Conservation (phyloP, 2,329 filamentous ascomycete genomes). For the Ceratocystiopsis sp. region DNA sequence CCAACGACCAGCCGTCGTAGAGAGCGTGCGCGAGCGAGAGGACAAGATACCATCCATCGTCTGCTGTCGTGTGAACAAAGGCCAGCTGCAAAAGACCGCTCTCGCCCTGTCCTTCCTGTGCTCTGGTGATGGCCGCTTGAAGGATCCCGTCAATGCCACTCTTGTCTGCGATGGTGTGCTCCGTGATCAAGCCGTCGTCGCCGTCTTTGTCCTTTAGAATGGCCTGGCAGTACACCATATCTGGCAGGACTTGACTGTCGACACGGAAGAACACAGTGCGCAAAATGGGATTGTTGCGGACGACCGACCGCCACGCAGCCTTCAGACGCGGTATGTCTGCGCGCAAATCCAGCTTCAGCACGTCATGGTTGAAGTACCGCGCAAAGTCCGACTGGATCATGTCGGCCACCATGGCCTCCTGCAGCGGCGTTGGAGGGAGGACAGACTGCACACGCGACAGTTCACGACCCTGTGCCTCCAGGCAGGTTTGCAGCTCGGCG, state of each 20-base stretch:
- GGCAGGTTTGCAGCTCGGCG: slow-evolving; percentile 20
- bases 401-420: slow-evolving; percentile 72
- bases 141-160: slow-evolving; percentile 21
- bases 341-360: slow-evolving; percentile 40
- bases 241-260: slow-evolving; percentile 35
- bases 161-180: slow-evolving; percentile 12
- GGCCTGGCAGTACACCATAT: slow-evolving; percentile 32
- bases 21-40: slow-evolving; percentile 72
- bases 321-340: slow-evolving; percentile 40
- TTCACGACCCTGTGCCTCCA: slow-evolving; percentile 17
- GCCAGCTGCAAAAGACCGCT: slow-evolving; percentile 31
- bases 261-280: slow-evolving; percentile 57
- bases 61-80: slow-evolving; percentile 18
- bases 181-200: slow-evolving; percentile 6
- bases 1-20: slow-evolving; percentile 78
- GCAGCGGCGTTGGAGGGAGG: slow-evolving; percentile 63
- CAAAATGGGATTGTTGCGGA: slow-evolving; percentile 49
- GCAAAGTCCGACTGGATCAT: slow-evolving; percentile 60
- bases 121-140: slow-evolving; percentile 19
- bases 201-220: slow-evolving; percentile 13
- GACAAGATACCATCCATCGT: slow-evolving; percentile 25
- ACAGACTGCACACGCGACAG: slow-evolving; percentile 35
- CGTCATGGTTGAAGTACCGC: slow-evolving; percentile 74
- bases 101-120: slow-evolving; percentile 19
- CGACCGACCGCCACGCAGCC: slow-evolving; percentile 43